These are phyloP conservation scores for Pyrenula aspistea DNA, from an alignment of 495 filamentous ascomycete genomes.

Conservation along the genomic window DNA sequence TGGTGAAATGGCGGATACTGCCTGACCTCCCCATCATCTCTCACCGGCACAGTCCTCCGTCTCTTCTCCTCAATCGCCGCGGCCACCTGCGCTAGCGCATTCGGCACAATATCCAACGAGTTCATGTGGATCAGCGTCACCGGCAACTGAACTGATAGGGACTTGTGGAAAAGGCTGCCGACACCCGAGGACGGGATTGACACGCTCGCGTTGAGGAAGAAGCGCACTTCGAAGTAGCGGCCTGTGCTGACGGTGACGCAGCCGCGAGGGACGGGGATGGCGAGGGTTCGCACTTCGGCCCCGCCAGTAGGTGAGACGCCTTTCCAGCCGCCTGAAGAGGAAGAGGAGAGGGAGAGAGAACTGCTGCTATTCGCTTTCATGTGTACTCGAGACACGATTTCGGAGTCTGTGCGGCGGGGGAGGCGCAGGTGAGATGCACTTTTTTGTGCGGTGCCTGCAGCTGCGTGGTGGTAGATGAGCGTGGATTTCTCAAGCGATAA, in stretches of 20 bases:
- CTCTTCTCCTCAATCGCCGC: constrained; percentile 40
- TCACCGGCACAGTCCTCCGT: constrained; percentile 6
- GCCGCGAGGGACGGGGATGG: constrained; percentile 37
- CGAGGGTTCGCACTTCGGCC: constrained; percentile 36
- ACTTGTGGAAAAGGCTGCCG: constrained; percentile 17
- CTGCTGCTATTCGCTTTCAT: constrained; percentile 15
- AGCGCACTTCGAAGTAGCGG: constrained; percentile 38
- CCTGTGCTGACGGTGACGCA: constrained; percentile 31
- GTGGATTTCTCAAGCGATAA: constrained; percentile 24
- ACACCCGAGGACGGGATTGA: constrained; percentile 28
- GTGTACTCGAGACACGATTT: constrained; percentile 23
- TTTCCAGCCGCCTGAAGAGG: constrained; percentile 24
- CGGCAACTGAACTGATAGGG: constrained; percentile 38
- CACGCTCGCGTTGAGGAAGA: constrained; percentile 36
- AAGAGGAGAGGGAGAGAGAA: background rate
- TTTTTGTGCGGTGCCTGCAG: constrained; percentile 32
- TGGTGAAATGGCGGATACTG: constrained; percentile 9
- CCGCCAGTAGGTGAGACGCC: constrained; percentile 27
- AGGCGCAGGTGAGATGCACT: constrained; percentile 36
- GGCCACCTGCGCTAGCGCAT: constrained; percentile 43
- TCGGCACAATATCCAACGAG: constrained; percentile 47
- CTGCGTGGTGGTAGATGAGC: constrained; percentile 20
- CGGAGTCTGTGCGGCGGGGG: constrained; percentile 35
- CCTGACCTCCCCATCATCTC: background rate
- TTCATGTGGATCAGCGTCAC: constrained; percentile 47